phyloP scores from a whole-genome alignment of 768 basidiomycete species.

The Tulasnella sp. region DNA sequence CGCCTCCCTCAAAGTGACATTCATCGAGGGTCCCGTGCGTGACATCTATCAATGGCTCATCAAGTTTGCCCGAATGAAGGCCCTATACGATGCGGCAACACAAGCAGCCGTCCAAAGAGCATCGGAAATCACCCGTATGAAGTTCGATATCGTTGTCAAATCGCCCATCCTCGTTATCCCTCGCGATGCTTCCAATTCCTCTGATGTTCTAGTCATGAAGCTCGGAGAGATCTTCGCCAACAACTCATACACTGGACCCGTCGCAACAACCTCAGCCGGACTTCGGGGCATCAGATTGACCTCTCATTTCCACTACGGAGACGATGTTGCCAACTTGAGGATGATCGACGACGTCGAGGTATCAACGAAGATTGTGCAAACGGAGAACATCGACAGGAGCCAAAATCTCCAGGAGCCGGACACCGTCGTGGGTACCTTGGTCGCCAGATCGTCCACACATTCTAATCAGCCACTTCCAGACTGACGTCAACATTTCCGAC shows the following conservation, averaged over 20 bases:
- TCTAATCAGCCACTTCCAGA: slow-evolving; percentile 31
- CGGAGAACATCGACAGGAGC: slow-evolving; percentile 40
- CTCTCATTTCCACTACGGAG: slow-evolving; percentile 48
- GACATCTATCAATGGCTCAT: slow-evolving; percentile 72
- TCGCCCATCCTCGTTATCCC: slow-evolving; percentile 90
- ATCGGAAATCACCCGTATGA: slow-evolving; percentile 88
- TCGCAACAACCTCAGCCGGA: slow-evolving; percentile 57
- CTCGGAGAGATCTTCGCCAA: slow-evolving; percentile 81
- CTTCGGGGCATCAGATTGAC: slow-evolving; percentile 74
- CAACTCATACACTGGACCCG: slow-evolving; percentile 52
- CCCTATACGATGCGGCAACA: slow-evolving; percentile 86
- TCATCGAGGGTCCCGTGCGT: slow-evolving; percentile 83
- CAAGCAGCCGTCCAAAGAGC: slow-evolving; percentile 87
- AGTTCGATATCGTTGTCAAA: slow-evolving; percentile 81
- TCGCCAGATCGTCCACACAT: background rate
- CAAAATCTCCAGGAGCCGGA: slow-evolving; percentile 49
- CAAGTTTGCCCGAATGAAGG: slow-evolving; percentile 84
- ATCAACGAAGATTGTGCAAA: slow-evolving; percentile 54
- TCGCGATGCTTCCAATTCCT: slow-evolving; percentile 44
- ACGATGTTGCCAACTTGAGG: slow-evolving; percentile 47
- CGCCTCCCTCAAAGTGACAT: slow-evolving; percentile 84
- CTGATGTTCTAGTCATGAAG: slow-evolving; percentile 63
- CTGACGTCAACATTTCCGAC: slow-evolving; percentile 65
- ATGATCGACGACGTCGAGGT: slow-evolving; percentile 89
- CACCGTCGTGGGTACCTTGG: slow-evolving; percentile 44